A percentile compares a stretch with the other conserved stretches of the same genome.
Conservation (phyloP, 345 rosid species). For the Arabidopsis thaliana region TAIR10.1 NC_003070.9:26818501-26819000, state of each 20-base stretch:
- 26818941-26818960: constrained; percentile 78
- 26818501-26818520: neutral
- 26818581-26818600: constrained; percentile 7
- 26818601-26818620: neutral
- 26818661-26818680: constrained; percentile 62
- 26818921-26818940: constrained; percentile 87
- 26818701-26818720: constrained; percentile 61
- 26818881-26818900: constrained; percentile 27
- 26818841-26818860: constrained; percentile 16
- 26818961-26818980: constrained; percentile 85
- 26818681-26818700: constrained; percentile 61
- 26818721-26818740: constrained; percentile 49
- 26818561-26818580: neutral
- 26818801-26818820: constrained; percentile 90
- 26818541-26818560: neutral
- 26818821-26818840: constrained; percentile 96
- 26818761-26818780: constrained; percentile 83
- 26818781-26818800: constrained; percentile 66
- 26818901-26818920: constrained; percentile 75
- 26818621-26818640: constrained; percentile 10
- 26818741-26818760: constrained; percentile 82
- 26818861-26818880: neutral
- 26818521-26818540: constrained; percentile 21
- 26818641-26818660: constrained; percentile 47
- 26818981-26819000: constrained; percentile 64